Base-by-base conservation (phyloP, 805 yeast genomes). In the Cephaloascus albidus region DNA sequence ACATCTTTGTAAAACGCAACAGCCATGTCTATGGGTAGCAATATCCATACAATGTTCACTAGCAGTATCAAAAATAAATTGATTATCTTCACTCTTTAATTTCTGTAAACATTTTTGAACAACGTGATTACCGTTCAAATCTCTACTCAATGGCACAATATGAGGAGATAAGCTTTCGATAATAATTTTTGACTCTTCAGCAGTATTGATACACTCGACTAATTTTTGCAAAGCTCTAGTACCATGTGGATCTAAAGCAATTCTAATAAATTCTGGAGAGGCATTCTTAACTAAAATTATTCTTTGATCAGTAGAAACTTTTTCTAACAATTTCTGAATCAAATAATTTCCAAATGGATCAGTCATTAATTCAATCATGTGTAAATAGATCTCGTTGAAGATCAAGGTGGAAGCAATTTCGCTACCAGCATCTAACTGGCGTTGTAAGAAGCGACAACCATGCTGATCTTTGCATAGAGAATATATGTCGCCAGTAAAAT, bases 261-360 rank as follows among this genome's bases (percentile, higher is more conserved):
- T 83, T 33, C 81, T 67, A 33, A 85, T 80, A 52, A 89, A 74
- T 33, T 78, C 79, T 2, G 84, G 76, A 3, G 88, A 71, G 4
- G 94, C 86, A 46, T 78, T 79, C 44, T 74, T 65, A 23, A 90
- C 82, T 36, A 93, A 59, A 14, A 68, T 59, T 12, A 84, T 66
- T 43, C 96, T 69, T 60, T 90, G 94, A 43, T 72, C 81, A 31
- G 70, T 68, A 30, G 72, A 65, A 19, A 88, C 82, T 46, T 78
- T 74, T 55, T 89, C 97, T 46, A 93, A 69, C 40, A 93, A 62
- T 58, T 90, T 93, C 61, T 93, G 98, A 47, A 94, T 77, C 53
- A 93, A 67, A 52, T 93, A 93, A 58, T 93, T 93, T n/a, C 98
- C 98, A 65, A 93, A 93, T 4, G 97, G 96, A 58, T 89, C 96